Conservation (phyloP, 2,329 filamentous ascomycete genomes). For the Triangularia setosa region DNA sequence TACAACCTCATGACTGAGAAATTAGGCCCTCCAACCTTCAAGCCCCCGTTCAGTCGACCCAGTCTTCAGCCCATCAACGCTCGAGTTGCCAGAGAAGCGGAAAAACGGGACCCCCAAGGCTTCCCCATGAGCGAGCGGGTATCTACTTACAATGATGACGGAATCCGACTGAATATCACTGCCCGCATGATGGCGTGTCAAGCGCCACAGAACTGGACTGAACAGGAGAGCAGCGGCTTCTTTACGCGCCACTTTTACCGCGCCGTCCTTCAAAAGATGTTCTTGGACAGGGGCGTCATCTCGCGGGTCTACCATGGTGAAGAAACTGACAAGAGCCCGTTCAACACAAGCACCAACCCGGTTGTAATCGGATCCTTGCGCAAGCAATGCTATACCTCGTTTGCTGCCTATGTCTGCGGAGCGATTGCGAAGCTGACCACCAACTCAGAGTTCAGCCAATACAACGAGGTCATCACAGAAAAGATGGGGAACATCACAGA, state of each 20-base stretch:
- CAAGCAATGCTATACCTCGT: conserved; percentile 73
- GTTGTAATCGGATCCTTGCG: conserved; percentile 82
- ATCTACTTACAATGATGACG: conserved; percentile 52
- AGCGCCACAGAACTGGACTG: conserved; percentile 88
- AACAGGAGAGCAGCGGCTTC: conserved; percentile 75
- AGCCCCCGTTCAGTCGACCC: conserved; percentile 72
- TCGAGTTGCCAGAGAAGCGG: conserved; percentile 64
- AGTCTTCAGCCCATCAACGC: conserved; percentile 63
- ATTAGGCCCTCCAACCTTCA: conserved; percentile 81
- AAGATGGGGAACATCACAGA: conserved; percentile 69
- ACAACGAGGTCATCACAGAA: conserved; percentile 57
- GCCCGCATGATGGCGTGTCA: conserved; percentile 98
- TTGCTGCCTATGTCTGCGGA: conserved; percentile 73
- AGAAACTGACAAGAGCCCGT: conserved; percentile 23
- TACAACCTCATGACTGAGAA: conserved; percentile 95
- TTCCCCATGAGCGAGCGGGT: conserved; percentile 86
- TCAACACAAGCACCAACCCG: conserved; percentile 59
- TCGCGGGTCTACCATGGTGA: conserved; percentile 49
- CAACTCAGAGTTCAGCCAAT: conserved; percentile 52
- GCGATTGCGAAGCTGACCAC: conserved; percentile 71
- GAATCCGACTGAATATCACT: conserved; percentile 87
- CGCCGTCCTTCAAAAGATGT: conserved; percentile 85
- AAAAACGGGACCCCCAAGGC: conserved; percentile 78
- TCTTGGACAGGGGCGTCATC: conserved; percentile 79
- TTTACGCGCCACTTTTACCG: conserved; percentile 93